Conservation (phyloP, 805 yeast species). For the Zygoascus flipseniorum region DNA sequence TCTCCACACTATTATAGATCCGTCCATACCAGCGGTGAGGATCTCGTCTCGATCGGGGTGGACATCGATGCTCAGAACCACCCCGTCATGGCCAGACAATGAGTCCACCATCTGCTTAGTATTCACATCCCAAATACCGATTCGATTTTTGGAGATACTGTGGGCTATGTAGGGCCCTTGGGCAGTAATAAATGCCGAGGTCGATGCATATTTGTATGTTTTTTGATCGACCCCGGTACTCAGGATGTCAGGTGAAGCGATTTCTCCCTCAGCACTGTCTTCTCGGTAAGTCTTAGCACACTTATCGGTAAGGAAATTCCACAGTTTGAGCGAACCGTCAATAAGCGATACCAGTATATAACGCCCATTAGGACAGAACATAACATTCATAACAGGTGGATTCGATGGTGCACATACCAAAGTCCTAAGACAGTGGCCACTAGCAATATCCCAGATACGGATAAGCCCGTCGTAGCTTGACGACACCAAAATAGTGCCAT, state of each 20-base stretch:
- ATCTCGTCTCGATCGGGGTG: constrained; percentile 15
- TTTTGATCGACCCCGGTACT: background rate
- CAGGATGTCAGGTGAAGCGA: constrained; percentile 1
- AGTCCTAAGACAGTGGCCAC: constrained; percentile 90
- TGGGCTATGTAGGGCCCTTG: constrained; percentile 32
- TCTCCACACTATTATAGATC: constrained; percentile 7
- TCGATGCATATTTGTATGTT: constrained; percentile 42
- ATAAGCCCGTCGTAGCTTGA: constrained; percentile 90
- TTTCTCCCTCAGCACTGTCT: constrained; percentile 8
- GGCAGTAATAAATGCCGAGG: constrained; percentile 43
- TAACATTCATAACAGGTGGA: constrained; percentile 67
- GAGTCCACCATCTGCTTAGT: constrained; percentile 39
- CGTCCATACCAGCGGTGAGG: constrained; percentile 17
- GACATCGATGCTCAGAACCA: constrained; percentile 18
- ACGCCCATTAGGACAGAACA: constrained; percentile 72
- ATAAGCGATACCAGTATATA: constrained; percentile 69
- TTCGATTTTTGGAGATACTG: constrained; percentile 49
- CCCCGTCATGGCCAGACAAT: constrained; percentile 19
- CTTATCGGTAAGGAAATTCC: constrained; percentile 79
- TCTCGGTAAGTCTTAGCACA: constrained; percentile 62
- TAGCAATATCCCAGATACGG: constrained; percentile 74
- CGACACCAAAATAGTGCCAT: constrained; percentile 73
- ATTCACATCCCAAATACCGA: constrained; percentile 63
- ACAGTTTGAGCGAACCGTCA: constrained; percentile 69
- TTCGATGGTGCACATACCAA: constrained; percentile 64